Evolutionary conservation across 2,329 filamentous ascomycete species (phyloP), one percentile per base, ranked within the genome.

Genomic region (Calonectria pseudoturangicola): DNA sequence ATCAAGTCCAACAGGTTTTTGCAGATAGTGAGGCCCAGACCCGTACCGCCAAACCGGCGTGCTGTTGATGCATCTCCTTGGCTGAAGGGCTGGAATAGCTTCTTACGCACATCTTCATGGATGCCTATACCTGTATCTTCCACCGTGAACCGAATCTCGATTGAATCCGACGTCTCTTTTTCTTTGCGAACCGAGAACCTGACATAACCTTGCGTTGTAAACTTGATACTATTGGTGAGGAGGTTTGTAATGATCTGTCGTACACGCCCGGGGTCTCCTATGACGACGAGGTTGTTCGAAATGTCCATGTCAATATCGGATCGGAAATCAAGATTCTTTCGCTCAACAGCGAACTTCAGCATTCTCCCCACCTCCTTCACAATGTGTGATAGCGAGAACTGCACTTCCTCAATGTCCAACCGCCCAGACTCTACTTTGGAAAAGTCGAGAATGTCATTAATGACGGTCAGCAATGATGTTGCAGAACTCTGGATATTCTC

Each of bases 371-470:
- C 94, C 80, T 97, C 95, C 58, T 92, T 89, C 8, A 96, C 90
- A 15, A 95, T 91, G 1, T 94, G 87, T 0, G 92, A 92, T 2
- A 95, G 86, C 33, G 92, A 94, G 78, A 96, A 96, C 73, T 95
- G 93, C 0, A 95, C 93, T 77, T 95, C 93, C 82, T 95, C 94
- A 48, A 96, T 93, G 74, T 95, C 93, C 25, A 96, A 84, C 9
- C 92, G 88, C 3, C 94, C 94, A 10, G 93, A 94, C 81, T 96
- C 94, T 2, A 95, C 92, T 82, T 97, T 97, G 4, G 94, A 97
- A 81, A 97, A 96, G 83, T 97, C 95, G 2, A 98, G 86, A 68
- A 97, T 97, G 79, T 98, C 95, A 79, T 98, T 97, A 83, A 98
- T 97, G 48, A 98, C 93, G 0, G 94, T 96, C 25, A 98, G 87